A percentile compares a stretch with the other conserved stretches of the same genome.
phyloP scores from a whole-genome alignment of 78 protist genomes.

The Dictyostelium capitatum region DNA sequence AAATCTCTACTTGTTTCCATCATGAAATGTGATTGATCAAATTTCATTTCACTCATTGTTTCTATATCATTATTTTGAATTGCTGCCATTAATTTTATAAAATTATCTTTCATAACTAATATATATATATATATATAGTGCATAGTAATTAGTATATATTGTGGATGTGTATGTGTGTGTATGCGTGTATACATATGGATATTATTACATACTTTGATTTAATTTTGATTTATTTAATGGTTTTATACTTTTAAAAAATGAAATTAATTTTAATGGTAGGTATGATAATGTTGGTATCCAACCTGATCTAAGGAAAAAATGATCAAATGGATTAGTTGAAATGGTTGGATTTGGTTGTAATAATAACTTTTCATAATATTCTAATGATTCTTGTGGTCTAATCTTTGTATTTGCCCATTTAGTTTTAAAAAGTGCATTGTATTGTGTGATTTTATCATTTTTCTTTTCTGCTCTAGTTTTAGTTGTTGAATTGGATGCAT shows the following conservation, averaged over 20 bases:
- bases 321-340: background rate
- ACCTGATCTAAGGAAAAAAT: background rate
- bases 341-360: background rate
- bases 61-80: conserved; percentile 49
- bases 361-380: background rate
- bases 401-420: background rate
- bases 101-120: conserved; percentile 7
- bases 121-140: background rate
- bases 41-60: background rate
- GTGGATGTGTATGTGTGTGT: background rate
- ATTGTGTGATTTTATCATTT: background rate
- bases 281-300: background rate
- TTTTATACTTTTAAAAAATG: conserved; percentile 6
- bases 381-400: conserved; percentile 16
- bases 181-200: background rate
- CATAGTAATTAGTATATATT: no score
- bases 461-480: background rate
- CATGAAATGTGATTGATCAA: conserved; percentile 49
- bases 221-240: conserved; percentile 13
- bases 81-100: conserved; percentile 28
- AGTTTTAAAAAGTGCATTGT: background rate
- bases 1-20: conserved; percentile 46
- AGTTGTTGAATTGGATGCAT: no score
- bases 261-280: background rate
- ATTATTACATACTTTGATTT: background rate